Base-by-base conservation (phyloP, 352 stramenopile species). In the Pythium pectinolyticum region DNA sequence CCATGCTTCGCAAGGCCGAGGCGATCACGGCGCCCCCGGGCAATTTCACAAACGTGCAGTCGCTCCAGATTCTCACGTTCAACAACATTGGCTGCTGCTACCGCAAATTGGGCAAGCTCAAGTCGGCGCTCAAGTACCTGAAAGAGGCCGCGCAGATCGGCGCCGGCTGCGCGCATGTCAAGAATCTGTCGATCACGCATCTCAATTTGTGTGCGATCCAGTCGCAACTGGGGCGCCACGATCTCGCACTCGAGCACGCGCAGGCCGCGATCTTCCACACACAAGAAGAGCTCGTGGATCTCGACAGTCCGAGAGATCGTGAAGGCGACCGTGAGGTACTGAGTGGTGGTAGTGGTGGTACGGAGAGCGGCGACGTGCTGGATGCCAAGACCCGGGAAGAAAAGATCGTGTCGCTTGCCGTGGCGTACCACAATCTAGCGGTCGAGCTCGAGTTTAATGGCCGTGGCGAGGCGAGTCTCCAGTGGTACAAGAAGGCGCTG, bases 21-120 rank as follows among this genome's bases (percentile, higher is more conserved):
- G 78, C 76, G 5, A 82, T 93, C 48, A 86, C 80, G 0, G 72
- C 74, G 0, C 80, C 84, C 0, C 47, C 57, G 27, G 82, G 76
- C 1, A 93, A 89, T 40, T 93, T 93, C 52, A 70, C 65, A 19
- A 66, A 75, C 45, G 82, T 75, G 24, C 72, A 90, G 45, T 80
- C 84, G n/a, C 63, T 91, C 5, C 82, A 88, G 58, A 89, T 93
- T 52, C 72, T 93, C 31, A 93, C 84, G 27, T 89, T 83, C 67
- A 93, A 93, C 58, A 93, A 91, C 61, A 78, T 93, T 20, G 84
- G 82, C 20, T 91, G 84, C 61, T 91, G 82, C 50, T 93, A 91
- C 64, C 84, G 84, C 5, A 93, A 89, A 37, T 63, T 93, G 17
- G 77, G 76, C 22, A 88, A 90, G 53, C 70, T 90, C 9, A 84